Evolutionary conservation across 2,329 filamentous ascomycete genomes (phyloP).

Genomic region (Penicillium sp.): DNA sequence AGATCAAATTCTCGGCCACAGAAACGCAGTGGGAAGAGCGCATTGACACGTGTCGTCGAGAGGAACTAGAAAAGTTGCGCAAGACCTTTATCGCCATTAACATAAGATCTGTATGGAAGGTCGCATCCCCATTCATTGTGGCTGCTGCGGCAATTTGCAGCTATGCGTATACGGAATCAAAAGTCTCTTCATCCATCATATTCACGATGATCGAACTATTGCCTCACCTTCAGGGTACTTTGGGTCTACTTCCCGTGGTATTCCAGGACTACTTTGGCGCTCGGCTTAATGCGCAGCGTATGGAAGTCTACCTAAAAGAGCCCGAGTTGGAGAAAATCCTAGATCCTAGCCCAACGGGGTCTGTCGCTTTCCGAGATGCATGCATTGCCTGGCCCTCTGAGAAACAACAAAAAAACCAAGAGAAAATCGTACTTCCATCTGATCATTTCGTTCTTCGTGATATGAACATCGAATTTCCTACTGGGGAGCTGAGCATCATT

Average conservation of each 20-base stretch:
- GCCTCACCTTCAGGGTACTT: not conserved
- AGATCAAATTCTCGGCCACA: constrained; percentile 55
- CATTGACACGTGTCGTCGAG: not conserved
- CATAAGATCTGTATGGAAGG: not conserved
- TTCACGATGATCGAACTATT: not conserved
- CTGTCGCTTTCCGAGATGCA: not conserved
- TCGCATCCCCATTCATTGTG: not conserved
- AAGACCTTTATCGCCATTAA: not conserved
- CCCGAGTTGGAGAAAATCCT: not conserved
- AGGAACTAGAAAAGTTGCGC: not conserved
- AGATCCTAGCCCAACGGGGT: not conserved
- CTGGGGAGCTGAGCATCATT: constrained; percentile 68
- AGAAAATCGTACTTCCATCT: not conserved
- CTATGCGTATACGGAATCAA: not conserved
- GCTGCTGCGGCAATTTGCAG: not conserved
- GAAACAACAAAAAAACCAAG: not conserved
- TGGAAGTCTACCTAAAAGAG: not conserved
- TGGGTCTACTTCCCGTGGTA: not conserved
- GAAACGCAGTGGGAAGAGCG: not conserved
- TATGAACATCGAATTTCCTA: constrained; percentile 65
- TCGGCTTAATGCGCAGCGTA: not conserved
- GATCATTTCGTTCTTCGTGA: constrained; percentile 32
- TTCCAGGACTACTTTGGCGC: not conserved
- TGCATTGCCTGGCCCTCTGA: not conserved
- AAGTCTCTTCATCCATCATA: not conserved